Base-by-base conservation (phyloP, 208 protist genomes). In the Acanthamoeba castellanii region DNA sequence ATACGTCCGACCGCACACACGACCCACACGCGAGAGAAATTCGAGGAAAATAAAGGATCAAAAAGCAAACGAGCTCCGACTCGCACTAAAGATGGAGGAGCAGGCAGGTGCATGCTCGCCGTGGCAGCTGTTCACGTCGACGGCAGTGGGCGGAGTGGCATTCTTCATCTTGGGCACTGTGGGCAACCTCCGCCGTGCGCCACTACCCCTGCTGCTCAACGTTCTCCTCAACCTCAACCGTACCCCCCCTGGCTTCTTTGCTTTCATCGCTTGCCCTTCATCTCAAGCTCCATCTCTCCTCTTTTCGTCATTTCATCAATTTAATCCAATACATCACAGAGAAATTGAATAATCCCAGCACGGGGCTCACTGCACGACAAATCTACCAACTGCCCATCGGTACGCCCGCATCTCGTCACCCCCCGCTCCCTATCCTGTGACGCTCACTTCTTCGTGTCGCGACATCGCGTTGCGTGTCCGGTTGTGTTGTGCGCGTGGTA, bases 151-250 rank as follows among this genome's bases (percentile, higher is more conserved):
- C 1, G 76, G 76, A 34, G 76, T 14, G 45, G 18, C 76, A 7
- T 85, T 85, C 47, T 85, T 85, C 25, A 57, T 85, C 7, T 34
- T 85, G 45, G 76, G 76, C 6, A 27, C 76, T 9, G 76, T 85
- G 34, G 76, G 76, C 45, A 85, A 85, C 76, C 76, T 85, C 22
- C 76, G 76, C 14, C 76, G 76, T 20, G 76, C 76, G 9, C 76
- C 76, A 9, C 45, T 85, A 42, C 76, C 76, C 7, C 34, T 85
- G 16, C 30, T 34, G 11, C 76, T 85, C 76, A 85, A 85, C 76
- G 47, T 85, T 22, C 47, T 85, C 20, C n/a, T 85, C 30, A 85
- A 85, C 14, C 0, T 85, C 25, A 85, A 85, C 27, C 76, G 76
- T 85, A 57, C 11, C 34, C n/a, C 57, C 27, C 16, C 1, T n/a